Base-by-base conservation (phyloP, 768 basidiomycete species). In the Mycena floridula region DNA sequence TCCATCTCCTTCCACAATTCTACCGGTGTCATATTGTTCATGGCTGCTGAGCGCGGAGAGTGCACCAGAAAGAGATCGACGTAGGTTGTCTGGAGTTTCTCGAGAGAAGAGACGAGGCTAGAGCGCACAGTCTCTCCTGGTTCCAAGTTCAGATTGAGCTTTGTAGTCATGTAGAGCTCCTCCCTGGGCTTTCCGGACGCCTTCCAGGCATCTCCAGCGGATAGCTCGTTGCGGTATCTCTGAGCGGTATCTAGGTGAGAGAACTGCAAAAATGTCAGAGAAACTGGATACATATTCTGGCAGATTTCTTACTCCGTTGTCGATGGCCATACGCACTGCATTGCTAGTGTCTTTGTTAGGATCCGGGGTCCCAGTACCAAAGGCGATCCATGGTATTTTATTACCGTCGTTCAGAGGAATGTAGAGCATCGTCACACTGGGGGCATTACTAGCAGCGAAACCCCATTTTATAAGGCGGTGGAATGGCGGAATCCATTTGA, bases 301-400 rank as follows among this genome's bases (percentile, higher is more conserved):
- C n/a, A n/a, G n/a, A n/a, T n/a, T n/a, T n/a, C n/a, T n/a, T n/a
- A 82, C 69, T 2, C 77, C 77, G 37, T 63, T 69, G 15, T 69
- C 63, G 42, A 85, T 74, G 16, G 82, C 82, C 18, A 58, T 48
- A 27, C 53, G 59, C 37, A 78, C 65, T 7, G 61, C 50, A 3
- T 63, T 53, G 0, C 64, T 49, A 8, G 70, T 74, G 48, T 82
- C 74, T 48, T 66, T 66, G 11, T 45, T 41, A 44, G 52, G 76
- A 12, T 76, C 60, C 1, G 77, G 77, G 2, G 78, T 77, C 0
- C 82, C 82, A 15, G 77, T 81, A 15, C 82, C 82, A 48, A 77
- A 82, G 2, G 68, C 81, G 22, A 82, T 60, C 73, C 72, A 75
- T 12, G 82, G 82, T 25, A 74, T 62, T 5, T 51, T 52, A 18